Base-by-base conservation (phyloP, 1,284 basidiomycete species). In the Meripilus lineatus region DNA sequence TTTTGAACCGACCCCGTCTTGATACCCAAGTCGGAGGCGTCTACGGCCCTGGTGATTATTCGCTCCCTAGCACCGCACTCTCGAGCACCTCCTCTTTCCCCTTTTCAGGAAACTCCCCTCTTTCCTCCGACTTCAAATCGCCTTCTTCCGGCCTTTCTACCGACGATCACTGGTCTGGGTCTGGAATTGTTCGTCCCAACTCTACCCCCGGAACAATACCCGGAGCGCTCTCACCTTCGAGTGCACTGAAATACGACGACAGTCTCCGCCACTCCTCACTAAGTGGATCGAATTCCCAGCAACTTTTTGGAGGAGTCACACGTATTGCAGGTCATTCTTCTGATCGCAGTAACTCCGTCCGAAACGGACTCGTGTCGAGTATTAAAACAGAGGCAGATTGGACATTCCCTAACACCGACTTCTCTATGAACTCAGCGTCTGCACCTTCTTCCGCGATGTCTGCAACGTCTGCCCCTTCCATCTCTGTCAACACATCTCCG, bases 251-350 rank as follows among this genome's bases (percentile, higher is more conserved):
- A 56, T 84, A 83, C 69, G 79, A 82, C 67, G 79, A 83, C 59
- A 64, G 64, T 56, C 58, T 81, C 59, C 77, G 79, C 63, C 79
- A 82, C 68, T 64, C 77, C 54, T 77, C 79, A 48, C 76, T 79
- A 64, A 74, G 69, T 64, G 68, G 73, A 40, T 66, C 75, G 50
- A 69, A 72, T 58, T 63, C 70, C 54, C 69, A 71, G 63, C 75
- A 73, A 43, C 75, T 84, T 70, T 83, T 73, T 63, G 69, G 72
- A 59, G 77, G 72, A 59, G 71, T 79, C 59, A 73, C 76, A 59
- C 83, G 83, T 60, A 83, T 84, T 57, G 75, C 81, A 55, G 79
- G 74, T 51, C 79, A 82, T 68, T 77, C 75, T 60, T 74, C 55
- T 42, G 49, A 57, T 50, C 54, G 53, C 26, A 47, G 52, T 13